These are phyloP conservation scores for Cadophora gregata DNA, from an alignment of 2,329 filamentous ascomycete species.

Conservation along the genomic window DNA sequence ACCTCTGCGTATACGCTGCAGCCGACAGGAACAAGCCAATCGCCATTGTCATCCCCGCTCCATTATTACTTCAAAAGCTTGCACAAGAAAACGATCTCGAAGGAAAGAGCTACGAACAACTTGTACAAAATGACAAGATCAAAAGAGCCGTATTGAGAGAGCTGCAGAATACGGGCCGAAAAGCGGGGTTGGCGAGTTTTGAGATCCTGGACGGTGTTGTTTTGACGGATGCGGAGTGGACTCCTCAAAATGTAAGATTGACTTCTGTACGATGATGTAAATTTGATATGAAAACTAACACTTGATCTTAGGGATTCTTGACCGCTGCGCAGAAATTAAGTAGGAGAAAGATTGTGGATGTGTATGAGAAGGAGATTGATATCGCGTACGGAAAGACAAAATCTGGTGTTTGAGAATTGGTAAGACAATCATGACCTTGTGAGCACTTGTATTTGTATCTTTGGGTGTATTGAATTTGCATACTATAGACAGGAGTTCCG, in stretches of 20 bases:
- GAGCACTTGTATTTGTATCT: too few species aligned
- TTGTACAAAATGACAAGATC: conserved; percentile 70
- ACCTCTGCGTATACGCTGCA: conserved; percentile 85
- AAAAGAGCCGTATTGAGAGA: conserved; percentile 66
- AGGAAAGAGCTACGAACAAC: conserved; percentile 54
- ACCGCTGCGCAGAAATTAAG: conserved; percentile 33
- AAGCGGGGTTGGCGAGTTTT: conserved; percentile 70
- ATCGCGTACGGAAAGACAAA: conserved; percentile 19
- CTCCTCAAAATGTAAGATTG: conserved; percentile 74
- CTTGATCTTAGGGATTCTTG: conserved; percentile 24
- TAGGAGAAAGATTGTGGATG: conserved; percentile 25
- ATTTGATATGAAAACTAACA: conserved; percentile 16
- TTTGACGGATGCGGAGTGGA: conserved; percentile 84
- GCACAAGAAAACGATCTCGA: conserved; percentile 64
- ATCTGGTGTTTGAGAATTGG: background rate
- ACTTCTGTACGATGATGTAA: background rate
- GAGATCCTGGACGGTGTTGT: conserved; percentile 79
- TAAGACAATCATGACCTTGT: background rate
- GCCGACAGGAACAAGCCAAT: conserved; percentile 75
- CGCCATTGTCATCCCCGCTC: conserved; percentile 74
- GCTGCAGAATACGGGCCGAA: conserved; percentile 67
- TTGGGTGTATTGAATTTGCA: background rate
- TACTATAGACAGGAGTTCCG: conserved; percentile 9
- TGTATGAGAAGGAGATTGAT: conserved; percentile 27
- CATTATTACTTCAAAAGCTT: conserved; percentile 62